A percentile compares a stretch with the other conserved stretches of the same genome.
phyloP scores from a whole-genome alignment of 331 rosid species.

The Pyrus hybrid region DNA sequence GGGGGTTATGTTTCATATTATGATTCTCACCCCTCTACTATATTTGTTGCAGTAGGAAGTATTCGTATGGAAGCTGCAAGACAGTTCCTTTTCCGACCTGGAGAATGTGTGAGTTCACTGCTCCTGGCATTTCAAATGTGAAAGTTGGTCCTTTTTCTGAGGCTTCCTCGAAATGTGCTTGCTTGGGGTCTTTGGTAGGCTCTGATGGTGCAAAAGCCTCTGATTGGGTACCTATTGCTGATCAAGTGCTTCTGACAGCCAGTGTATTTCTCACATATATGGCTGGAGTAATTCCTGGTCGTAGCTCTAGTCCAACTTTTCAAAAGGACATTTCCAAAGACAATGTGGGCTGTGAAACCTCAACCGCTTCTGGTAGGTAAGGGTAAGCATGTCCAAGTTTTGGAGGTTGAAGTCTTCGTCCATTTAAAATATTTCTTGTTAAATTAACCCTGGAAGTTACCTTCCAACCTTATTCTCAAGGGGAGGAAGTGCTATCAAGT shows the following conservation, averaged over 20 bases:
- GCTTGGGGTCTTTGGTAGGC: slow-evolving; percentile 55
- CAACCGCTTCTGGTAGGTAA: slow-evolving; percentile 93
- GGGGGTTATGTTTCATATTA: background rate
- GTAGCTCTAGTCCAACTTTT: slow-evolving; percentile 26
- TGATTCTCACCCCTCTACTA: slow-evolving; percentile 3
- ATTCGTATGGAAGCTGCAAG: slow-evolving; percentile 27
- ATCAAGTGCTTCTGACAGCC: slow-evolving; percentile 75
- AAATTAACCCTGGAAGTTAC: background rate
- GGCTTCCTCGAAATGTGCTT: slow-evolving; percentile 34
- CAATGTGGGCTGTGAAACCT: slow-evolving; percentile 24
- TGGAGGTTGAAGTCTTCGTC: slow-evolving; percentile 20
- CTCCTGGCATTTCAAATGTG: slow-evolving; percentile 23
- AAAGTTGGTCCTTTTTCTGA: slow-evolving; percentile 25
- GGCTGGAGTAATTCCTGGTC: slow-evolving; percentile 72
- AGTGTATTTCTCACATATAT: slow-evolving; percentile 79
- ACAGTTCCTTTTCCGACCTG: slow-evolving; percentile 14
- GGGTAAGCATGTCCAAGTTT: slow-evolving; percentile 56
- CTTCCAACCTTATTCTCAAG: background rate
- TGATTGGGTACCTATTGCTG: slow-evolving; percentile 56
- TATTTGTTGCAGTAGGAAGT: slow-evolving; percentile 34
- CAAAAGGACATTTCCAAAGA: slow-evolving; percentile 35
- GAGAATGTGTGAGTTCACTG: slow-evolving; percentile 29
- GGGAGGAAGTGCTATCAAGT: background rate
- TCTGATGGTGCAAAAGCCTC: slow-evolving; percentile 43
- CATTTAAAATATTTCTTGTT: background rate